Percentiles rank a stretch among this genome's conserved stretches.
Conservation (phyloP, 768 basidiomycete genomes). For the Hortiboletus campestris region DNA sequence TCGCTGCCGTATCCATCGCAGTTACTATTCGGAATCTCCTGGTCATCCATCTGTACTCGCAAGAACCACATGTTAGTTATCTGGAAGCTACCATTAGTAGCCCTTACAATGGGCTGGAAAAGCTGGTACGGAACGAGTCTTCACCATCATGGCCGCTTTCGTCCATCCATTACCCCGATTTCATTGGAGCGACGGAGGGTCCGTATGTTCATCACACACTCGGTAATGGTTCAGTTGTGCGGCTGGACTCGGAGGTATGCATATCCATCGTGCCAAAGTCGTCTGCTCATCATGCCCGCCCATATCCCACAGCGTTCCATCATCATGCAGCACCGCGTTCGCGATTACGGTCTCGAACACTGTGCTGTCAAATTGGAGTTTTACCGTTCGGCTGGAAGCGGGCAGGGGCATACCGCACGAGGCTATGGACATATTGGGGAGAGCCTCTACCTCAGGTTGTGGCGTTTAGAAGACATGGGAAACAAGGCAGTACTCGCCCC, state of each 20-base stretch:
- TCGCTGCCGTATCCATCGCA: conserved; percentile 19
- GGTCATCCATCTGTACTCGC: conserved; percentile 8
- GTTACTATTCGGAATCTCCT: conserved; percentile 22
- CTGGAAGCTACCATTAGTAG: conserved; percentile 14
- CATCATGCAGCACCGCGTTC: conserved; percentile 24
- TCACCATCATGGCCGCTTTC: conserved; percentile 27
- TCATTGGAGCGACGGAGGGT: conserved; percentile 16
- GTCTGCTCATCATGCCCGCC: not conserved
- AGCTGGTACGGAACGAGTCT: conserved; percentile 24
- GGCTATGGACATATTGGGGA: conserved; percentile 17
- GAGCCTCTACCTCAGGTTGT: conserved; percentile 14
- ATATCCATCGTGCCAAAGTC: not conserved
- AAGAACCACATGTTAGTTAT: not conserved
- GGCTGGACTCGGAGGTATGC: conserved; percentile 17
- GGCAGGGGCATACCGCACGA: conserved; percentile 4
- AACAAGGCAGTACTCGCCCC: conserved; percentile 6
- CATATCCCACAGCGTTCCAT: conserved; percentile 10
- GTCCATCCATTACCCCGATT: conserved; percentile 22
- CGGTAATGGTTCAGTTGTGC: conserved; percentile 21
- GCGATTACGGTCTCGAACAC: conserved; percentile 24
- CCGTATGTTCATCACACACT: conserved; percentile 8
- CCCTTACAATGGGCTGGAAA: conserved; percentile 25
- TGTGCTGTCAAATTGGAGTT: conserved; percentile 16
- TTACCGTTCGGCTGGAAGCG: not conserved
- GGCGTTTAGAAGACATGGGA: conserved; percentile 15